phyloP scores from a whole-genome alignment of 1,284 basidiomycete genomes.

The Irpex rosettiformis region DNA sequence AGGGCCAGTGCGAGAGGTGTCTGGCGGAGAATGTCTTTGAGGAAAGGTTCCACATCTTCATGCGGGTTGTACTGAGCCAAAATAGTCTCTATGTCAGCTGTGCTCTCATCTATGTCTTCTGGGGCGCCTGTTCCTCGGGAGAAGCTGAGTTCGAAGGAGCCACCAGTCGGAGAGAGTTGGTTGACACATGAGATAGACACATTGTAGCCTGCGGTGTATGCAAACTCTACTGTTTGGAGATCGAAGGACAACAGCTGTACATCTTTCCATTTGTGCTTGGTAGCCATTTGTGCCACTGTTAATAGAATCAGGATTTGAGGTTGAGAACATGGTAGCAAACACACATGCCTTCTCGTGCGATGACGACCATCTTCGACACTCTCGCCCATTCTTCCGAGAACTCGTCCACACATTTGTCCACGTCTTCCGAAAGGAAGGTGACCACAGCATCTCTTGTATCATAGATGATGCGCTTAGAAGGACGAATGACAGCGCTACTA shows the following conservation, averaged over 20 bases:
- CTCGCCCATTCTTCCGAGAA: conserved; percentile 90
- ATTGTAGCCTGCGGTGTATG: conserved; percentile 69
- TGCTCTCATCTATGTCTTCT: conserved; percentile 18
- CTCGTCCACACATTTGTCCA: conserved; percentile 83
- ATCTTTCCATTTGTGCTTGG: conserved; percentile 65
- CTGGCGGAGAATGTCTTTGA: conserved; percentile 60
- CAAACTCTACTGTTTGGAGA: conserved; percentile 85
- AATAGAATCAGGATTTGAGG: background rate
- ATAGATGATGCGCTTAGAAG: conserved; percentile 82
- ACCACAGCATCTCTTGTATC: conserved; percentile 83
- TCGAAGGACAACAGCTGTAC: conserved; percentile 83
- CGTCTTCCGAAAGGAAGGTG: conserved; percentile 81
- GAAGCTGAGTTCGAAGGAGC: conserved; percentile 71
- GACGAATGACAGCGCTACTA: conserved; percentile 63
- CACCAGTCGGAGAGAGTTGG: conserved; percentile 59
- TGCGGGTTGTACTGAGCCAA: conserved; percentile 54
- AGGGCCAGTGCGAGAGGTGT: conserved; percentile 61
- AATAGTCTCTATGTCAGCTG: conserved; percentile 16
- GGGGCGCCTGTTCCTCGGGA: conserved; percentile 41
- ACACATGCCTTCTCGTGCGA: conserved; percentile 74
- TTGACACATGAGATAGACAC: conserved; percentile 74
- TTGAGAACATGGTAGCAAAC: conserved; percentile 14
- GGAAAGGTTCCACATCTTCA: conserved; percentile 67
- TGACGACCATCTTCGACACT: conserved; percentile 88
- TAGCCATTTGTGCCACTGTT: conserved; percentile 78